A percentile compares a stretch with the other conserved stretches of the same genome.
Evolutionary conservation across 331 rosid species (phyloP).

Genomic region (Rosa hybrid): DNA sequence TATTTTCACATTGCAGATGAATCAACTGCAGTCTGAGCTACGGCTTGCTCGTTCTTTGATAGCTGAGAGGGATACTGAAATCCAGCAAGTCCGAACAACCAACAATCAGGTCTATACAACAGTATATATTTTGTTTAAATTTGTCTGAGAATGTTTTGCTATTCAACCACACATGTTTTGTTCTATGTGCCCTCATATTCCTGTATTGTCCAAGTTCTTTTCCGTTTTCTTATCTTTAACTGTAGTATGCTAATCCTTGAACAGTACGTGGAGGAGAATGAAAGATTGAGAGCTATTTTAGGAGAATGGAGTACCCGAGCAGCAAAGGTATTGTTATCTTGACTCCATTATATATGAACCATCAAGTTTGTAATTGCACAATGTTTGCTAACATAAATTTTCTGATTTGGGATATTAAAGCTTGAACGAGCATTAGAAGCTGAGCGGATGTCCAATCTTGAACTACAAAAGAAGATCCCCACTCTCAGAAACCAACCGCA

Average conservation of each 20-base stretch:
- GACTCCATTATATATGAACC: background rate
- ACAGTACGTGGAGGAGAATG: slow-evolving; percentile 97
- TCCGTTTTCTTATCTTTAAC: background rate
- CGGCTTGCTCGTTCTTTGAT: slow-evolving; percentile 94
- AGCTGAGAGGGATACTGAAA: slow-evolving; percentile 89
- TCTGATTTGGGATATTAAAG: slow-evolving; percentile 32
- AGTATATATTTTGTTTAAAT: background rate
- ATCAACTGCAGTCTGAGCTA: slow-evolving; percentile 86
- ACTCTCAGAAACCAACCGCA: slow-evolving; percentile 44
- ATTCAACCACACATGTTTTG: background rate
- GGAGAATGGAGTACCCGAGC: slow-evolving; percentile 98
- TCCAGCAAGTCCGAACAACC: slow-evolving; percentile 77
- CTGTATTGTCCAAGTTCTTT: background rate
- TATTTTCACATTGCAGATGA: slow-evolving; percentile 60
- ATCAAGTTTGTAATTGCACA: background rate
- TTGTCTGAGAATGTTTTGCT: background rate
- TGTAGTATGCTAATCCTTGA: background rate
- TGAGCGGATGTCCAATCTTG: slow-evolving; percentile 75
- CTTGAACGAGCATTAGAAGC: slow-evolving; percentile 94
- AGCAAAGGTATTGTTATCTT: slow-evolving; percentile 67
- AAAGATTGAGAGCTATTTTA: slow-evolving; percentile 88
- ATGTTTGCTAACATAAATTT: slow-evolving; percentile 13
- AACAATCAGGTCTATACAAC: slow-evolving; percentile 69
- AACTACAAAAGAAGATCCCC: slow-evolving; percentile 76
- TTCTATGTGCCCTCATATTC: background rate